Evolutionary conservation across 2,329 filamentous ascomycete genomes (phyloP).

Genomic region (Lachnellula arida): DNA sequence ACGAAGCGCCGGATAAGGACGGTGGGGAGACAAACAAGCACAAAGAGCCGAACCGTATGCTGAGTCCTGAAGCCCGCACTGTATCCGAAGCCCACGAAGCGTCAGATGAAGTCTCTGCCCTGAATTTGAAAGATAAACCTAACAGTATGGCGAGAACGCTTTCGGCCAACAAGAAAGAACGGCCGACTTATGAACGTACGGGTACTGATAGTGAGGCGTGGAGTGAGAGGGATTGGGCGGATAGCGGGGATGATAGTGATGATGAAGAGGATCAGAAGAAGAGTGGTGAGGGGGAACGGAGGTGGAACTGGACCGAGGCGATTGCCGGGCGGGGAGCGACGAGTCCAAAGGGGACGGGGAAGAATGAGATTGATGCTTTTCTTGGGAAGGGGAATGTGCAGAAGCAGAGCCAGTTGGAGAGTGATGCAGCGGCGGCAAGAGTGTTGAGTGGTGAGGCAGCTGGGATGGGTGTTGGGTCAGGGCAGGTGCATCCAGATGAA

Average conservation of each 20-base stretch:
- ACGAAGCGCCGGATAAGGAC: conserved; percentile 52
- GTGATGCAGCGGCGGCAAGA: conserved; percentile 5
- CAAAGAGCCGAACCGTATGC: conserved; percentile 3
- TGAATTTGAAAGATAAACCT: conserved; percentile 18
- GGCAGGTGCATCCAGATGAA: not conserved
- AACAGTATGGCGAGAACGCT: conserved; percentile 16
- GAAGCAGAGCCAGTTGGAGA: not conserved
- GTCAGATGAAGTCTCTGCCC: conserved; percentile 31
- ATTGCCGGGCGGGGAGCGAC: conserved; percentile 42
- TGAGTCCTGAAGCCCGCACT: conserved; percentile 37
- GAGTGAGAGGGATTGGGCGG: conserved; percentile 62
- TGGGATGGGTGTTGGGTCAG: not conserved
- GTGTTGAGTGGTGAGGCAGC: conserved; percentile 1
- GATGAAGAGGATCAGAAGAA: conserved; percentile 34
- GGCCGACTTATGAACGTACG: not conserved
- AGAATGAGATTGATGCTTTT: conserved; percentile 22
- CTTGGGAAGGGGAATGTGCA: conserved; percentile 9
- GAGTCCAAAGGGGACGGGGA: conserved; percentile 24
- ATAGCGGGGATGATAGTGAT: conserved; percentile 46
- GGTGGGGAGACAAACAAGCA: conserved; percentile 58
- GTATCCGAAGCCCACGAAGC: conserved; percentile 46
- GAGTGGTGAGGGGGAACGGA: conserved; percentile 21
- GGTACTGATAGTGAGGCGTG: conserved; percentile 35
- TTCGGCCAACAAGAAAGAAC: not conserved
- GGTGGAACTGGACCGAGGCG: conserved; percentile 52